Conservation (phyloP, 2,329 filamentous ascomycete genomes). For the Monilinia fructicola region DNA sequence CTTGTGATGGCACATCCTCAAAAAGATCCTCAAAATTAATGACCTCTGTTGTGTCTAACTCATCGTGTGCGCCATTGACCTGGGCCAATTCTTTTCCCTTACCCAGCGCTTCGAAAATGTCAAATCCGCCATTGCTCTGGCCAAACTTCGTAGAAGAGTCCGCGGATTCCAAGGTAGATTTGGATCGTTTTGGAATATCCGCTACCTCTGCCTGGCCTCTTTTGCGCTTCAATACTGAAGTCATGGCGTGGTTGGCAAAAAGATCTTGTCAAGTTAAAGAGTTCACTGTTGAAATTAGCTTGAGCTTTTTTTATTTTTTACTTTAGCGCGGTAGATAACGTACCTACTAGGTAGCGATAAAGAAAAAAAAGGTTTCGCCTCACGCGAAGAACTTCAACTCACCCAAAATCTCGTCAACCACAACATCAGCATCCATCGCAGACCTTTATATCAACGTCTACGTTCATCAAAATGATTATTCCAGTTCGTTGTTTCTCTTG, state of each 20-base stretch:
- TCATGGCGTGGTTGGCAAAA: constrained; percentile 38
- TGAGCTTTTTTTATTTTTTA: constrained; percentile 29
- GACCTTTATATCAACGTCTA: constrained; percentile 3
- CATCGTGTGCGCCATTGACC: constrained; percentile 30
- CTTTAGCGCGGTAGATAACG: constrained; percentile 15
- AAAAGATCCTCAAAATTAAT: constrained; percentile 28
- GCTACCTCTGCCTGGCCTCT: constrained; percentile 38
- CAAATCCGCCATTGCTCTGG: constrained; percentile 33
- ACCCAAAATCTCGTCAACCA: constrained; percentile 4
- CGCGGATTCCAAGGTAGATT: constrained; percentile 27
- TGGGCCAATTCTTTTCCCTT: constrained; percentile 29
- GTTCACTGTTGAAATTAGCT: constrained; percentile 23
- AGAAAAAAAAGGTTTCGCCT: constrained; percentile 22
- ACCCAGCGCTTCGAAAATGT: constrained; percentile 33
- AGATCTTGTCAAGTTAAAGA: constrained; percentile 34
- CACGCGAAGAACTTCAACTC: constrained; percentile 25
- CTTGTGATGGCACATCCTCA: constrained; percentile 7
- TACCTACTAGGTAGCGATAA: constrained; percentile 12
- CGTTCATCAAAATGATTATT: constrained; percentile 78
- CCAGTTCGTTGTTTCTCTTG: constrained; percentile 98
- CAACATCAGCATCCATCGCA: constrained; percentile 7
- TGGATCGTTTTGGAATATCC: constrained; percentile 38
- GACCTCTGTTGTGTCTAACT: constrained; percentile 13
- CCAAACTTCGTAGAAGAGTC: constrained; percentile 4
- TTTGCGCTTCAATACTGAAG: constrained; percentile 42